phyloP scores from a whole-genome alignment of 106 monocot species.

The Ottelia alismoides region DNA sequence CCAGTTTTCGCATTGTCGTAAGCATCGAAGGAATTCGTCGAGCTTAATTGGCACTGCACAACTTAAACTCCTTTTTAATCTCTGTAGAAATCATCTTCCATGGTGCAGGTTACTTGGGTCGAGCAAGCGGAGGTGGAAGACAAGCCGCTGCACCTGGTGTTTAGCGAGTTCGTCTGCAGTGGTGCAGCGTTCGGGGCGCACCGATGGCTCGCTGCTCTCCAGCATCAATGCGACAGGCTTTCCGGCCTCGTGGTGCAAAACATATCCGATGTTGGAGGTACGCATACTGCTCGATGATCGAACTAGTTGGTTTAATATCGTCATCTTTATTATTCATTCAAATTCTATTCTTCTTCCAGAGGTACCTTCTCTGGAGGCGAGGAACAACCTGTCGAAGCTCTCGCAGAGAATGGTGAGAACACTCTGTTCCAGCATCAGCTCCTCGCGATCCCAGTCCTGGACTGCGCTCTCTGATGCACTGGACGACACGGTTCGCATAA shows the following conservation, averaged over 20 bases:
- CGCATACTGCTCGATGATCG: background rate
- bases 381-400: constrained; percentile 90
- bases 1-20: too few species aligned
- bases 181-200: constrained; percentile 71
- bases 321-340: too few species aligned
- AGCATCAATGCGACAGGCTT: constrained; percentile 76
- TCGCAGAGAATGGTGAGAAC: constrained; percentile 83
- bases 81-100: too few species aligned
- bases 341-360: too few species aligned
- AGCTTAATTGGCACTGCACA: too few species aligned
- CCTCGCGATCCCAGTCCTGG: constrained; percentile 54
- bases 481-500: constrained; percentile 67
- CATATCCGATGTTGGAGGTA: constrained; percentile 87
- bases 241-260: constrained; percentile 83
- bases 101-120: constrained; percentile 73
- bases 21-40: too few species aligned
- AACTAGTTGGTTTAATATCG: too few species aligned
- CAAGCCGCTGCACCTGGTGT: constrained; percentile 58
- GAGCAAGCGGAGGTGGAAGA: constrained; percentile 82
- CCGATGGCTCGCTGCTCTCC: constrained; percentile 63
- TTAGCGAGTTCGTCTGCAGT: constrained; percentile 42
- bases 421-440: constrained; percentile 53
- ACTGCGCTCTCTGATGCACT: constrained; percentile 70
- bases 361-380: constrained; percentile 62
- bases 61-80: too few species aligned